Evolutionary conservation across 2,329 filamentous ascomycete genomes (phyloP), one percentile per base, ranked within the genome.

Genomic region (Blumeria graminis): DNA sequence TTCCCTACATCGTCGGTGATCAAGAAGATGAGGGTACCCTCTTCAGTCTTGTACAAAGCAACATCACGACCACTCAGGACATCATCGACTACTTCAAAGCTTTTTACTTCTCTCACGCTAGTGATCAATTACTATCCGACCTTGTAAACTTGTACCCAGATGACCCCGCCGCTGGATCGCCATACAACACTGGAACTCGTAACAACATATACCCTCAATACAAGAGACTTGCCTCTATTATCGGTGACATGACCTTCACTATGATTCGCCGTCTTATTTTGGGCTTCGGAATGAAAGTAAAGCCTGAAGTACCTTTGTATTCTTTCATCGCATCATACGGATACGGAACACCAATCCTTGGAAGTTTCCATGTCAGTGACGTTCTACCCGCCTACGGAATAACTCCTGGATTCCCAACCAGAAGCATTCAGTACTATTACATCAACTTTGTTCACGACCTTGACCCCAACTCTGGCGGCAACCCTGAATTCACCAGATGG

Each of bases 1-100:
- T 82, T 0, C 79, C 79, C 1, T 74, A 81, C 64, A 81, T 82
- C 56, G 75, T 84, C 48, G 84, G 85, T 46, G 76, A 86, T 63
- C 83, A 87, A 67, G 84, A 89, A 70, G 85, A 90, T 64, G 85
- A 90, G 67, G 84, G 84, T 22, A 87, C 84, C 0, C 67, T 89
- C 1, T 87, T 89, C 65, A 72, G 80, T 5, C 71, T 89, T 36
- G 81, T 82, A 66, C 82, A 85, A 60, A 65, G 68, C 35, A 86
- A 88, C 65, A 69, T 89, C 55, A 84, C 77, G 9, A 82, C 74
- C 0, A 77, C 73, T 0, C 68, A 69, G 0, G 68, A 78, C 6
- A 61, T 89, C 0, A 72, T 78, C 36, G 69, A 74, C 16, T 90
- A 90, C 63, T 68, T 92, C 22, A 63, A 68, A 1, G 64, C 68